These are phyloP conservation scores for Pseudogymnoascus sp. DNA, from an alignment of 2,329 filamentous ascomycete species.

Conservation along the genomic window DNA sequence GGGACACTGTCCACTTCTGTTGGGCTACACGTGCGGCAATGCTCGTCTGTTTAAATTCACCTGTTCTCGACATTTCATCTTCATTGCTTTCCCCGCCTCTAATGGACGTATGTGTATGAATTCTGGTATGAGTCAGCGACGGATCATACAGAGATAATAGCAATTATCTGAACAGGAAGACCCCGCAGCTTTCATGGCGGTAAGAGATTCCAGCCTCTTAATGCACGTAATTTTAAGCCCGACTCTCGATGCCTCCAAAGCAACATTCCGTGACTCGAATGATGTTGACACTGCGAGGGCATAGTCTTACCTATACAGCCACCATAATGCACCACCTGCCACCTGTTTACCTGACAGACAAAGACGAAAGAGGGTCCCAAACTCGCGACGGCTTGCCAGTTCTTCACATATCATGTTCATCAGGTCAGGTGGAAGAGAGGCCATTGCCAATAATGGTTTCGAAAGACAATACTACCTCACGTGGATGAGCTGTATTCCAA, in stretches of 20 bases:
- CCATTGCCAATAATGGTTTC: slow-evolving; percentile 27
- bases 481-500: neutral
- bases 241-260: neutral
- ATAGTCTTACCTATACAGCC: slow-evolving; percentile 50
- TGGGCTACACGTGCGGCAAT: slow-evolving; percentile 14
- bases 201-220: slow-evolving; percentile 30
- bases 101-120: slow-evolving; percentile 38
- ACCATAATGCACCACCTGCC: slow-evolving; percentile 49
- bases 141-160: too few relatives aligned
- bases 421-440: slow-evolving; percentile 42
- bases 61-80: slow-evolving; percentile 26
- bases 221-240: neutral
- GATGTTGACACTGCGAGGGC: neutral
- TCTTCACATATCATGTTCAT: slow-evolving; percentile 53
- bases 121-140: slow-evolving; percentile 29
- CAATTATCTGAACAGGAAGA: too few relatives aligned
- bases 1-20: slow-evolving; percentile 25
- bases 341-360: slow-evolving; percentile 47
- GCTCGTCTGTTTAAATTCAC: slow-evolving; percentile 13
- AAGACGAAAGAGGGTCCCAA: slow-evolving; percentile 51
- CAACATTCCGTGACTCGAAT: neutral
- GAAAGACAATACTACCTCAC: neutral
- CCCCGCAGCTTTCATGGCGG: slow-evolving; percentile 33
- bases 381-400: slow-evolving; percentile 46
- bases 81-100: slow-evolving; percentile 36